phyloP scores from a whole-genome alignment of 208 protist species.

The Trypanosoma melophagium region DNA sequence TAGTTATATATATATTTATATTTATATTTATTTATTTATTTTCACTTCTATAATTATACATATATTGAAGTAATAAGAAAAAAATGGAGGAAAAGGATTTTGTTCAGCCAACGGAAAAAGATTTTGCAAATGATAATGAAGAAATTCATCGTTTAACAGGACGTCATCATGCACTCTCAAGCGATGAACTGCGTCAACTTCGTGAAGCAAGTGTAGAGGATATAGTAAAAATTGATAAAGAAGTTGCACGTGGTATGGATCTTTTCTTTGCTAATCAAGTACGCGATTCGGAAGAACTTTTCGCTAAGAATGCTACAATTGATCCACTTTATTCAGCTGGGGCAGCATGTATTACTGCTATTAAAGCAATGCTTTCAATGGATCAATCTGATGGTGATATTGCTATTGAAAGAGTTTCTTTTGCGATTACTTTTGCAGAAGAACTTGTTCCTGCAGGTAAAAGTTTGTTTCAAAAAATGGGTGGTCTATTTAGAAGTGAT shows the following conservation, averaged over 20 bases:
- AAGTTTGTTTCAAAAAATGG: conserved; percentile 30
- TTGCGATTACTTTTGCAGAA: conserved; percentile 37
- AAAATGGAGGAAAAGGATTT: no score
- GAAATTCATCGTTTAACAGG: not conserved
- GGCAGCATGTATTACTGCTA: conserved; percentile 35
- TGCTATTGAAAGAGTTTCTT: conserved; percentile 35
- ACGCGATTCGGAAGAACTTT: conserved; percentile 46
- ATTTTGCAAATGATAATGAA: not conserved
- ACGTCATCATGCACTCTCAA: conserved; percentile 20
- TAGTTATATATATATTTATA: no score
- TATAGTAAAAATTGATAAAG: conserved; percentile 40
- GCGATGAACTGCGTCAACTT: conserved; percentile 27
- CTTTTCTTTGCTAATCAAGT: conserved; percentile 64
- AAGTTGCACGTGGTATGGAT: conserved; percentile 28
- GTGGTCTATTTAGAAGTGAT: conserved; percentile 25
- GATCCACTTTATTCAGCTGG: conserved; percentile 49
- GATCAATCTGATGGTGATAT: conserved; percentile 41
- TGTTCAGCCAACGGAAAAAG: not conserved
- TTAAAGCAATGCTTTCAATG: conserved; percentile 58
- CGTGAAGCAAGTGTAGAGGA: conserved; percentile 32
- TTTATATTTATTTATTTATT: no score
- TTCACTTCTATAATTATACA: no score
- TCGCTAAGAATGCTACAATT: conserved; percentile 19
- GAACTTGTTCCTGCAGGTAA: conserved; percentile 32
- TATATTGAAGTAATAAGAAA: no score